Conservation (phyloP, 495 filamentous ascomycete genomes). For the Pseudomonodictys pantanalensis region DNA sequence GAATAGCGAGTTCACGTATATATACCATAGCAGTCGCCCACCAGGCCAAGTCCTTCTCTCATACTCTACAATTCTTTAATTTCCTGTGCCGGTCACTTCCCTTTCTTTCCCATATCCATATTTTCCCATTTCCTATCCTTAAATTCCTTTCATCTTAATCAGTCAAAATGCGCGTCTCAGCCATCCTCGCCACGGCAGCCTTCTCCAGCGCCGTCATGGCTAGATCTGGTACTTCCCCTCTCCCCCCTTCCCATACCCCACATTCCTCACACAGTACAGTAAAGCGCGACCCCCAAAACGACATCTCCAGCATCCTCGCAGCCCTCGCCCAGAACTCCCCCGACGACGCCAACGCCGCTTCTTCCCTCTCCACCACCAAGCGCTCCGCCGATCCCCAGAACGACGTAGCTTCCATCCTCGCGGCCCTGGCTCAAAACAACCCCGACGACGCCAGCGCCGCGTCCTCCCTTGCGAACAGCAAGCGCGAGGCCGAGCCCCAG, state of each 20-base stretch:
- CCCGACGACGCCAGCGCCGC: conserved; percentile 1
- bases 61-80: conserved; percentile 10
- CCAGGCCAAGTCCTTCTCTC: not conserved
- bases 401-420: conserved; percentile 12
- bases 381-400: conserved; percentile 1
- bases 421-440: conserved; percentile 1
- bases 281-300: conserved; percentile 15
- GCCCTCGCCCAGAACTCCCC: conserved; percentile 18
- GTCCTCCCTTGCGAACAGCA: not conserved
- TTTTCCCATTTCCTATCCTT: not conserved
- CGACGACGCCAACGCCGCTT: conserved; percentile 17
- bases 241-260: not conserved
- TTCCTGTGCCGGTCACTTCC: not conserved
- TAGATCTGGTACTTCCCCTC: conserved; percentile 1
- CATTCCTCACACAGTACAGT: not conserved
- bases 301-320: conserved; percentile 15
- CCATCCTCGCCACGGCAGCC: conserved; percentile 13
- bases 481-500: not conserved
- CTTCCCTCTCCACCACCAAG: not conserved
- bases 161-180: conserved; percentile 20
- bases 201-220: conserved; percentile 19
- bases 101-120: not conserved
- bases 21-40: not conserved
- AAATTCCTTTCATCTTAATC: not conserved
- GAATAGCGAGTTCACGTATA: conserved; percentile 1